Evolutionary conservation across 2,329 filamentous ascomycete genomes (phyloP), one percentile per base, ranked within the genome.

Genomic region (Chrysoporthe cubensis): DNA sequence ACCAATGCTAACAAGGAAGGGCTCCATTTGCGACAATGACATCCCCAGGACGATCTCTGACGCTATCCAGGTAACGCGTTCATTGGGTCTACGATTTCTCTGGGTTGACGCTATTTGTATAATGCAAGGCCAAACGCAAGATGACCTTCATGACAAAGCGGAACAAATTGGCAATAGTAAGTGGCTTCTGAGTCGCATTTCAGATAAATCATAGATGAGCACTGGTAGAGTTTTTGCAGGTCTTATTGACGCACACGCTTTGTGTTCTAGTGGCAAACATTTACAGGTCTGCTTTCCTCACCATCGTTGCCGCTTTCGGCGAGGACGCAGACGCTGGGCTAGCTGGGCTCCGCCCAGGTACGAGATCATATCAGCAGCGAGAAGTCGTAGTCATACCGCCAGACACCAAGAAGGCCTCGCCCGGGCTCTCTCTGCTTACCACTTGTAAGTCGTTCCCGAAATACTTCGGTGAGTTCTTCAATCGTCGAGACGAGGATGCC

Each of bases 371-470:
- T 32, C 50, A 54, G 26, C 50, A 54, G 13, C 21, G 50, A 32
- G 50, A 54, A n/a, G 50, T 54, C 26, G 50, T 54, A 14, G 50
- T 54, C 50, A 16, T 54, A 54, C 50, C 50, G 8, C 50, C 50
- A 11, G 3, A 34, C 26, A 21, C 50, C 6, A 26, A 54, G 50
- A 32, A 54, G 26, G 50, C 11, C 26, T 54, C 50, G 4, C 26
- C 21, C 50, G 50, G 50, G 13, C 26, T 54, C 9, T 54, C 50
- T 16, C 50, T 54, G 50, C 50, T 54, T 21, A 54, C 50, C 26
- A 54, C 50, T 1, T 54, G 50, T 26, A 54, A 54, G 13, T 13
- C 50, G 11, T 32, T 4, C 26, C 50, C 50, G 13, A 54, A 54
- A 32, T 54, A 54, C 3, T 54, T 54, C 7, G 50, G 50, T 6